Conservation (phyloP, 116 monocot species). For the Thalassia testudinum region DNA sequence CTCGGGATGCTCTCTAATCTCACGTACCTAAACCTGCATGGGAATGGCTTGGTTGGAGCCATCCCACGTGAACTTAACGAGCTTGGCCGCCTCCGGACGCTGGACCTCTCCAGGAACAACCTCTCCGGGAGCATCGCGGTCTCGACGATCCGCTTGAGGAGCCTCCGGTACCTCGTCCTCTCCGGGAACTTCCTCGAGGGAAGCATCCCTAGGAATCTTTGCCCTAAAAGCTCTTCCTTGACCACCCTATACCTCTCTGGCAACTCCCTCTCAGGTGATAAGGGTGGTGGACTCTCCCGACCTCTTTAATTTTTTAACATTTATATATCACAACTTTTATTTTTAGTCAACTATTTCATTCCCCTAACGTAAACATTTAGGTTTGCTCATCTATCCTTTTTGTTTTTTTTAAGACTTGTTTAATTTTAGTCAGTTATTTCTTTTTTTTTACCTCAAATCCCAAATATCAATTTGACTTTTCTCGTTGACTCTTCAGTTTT, state of each 20-base stretch:
- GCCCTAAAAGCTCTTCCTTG: conserved; percentile 3
- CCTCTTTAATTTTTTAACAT: too few relatives aligned
- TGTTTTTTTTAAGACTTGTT: too few relatives aligned
- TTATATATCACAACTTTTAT: too few relatives aligned
- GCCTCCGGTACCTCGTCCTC: conserved; percentile 53
- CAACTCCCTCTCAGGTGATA: conserved; percentile 5
- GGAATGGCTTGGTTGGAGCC: conserved; percentile 38
- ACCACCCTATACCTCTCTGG: conserved; percentile 5
- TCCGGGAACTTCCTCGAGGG: conserved; percentile 52
- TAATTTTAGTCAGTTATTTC: too few relatives aligned
- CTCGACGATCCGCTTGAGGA: conserved; percentile 35
- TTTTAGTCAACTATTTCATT: too few relatives aligned
- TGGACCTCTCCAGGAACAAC: conserved; percentile 68
- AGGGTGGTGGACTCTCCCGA: too few relatives aligned
- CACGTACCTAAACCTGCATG: conserved; percentile 47
- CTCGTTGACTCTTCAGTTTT: too few relatives aligned
- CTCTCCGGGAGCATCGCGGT: conserved; percentile 39
- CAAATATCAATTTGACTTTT: too few relatives aligned
- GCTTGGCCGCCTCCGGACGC: conserved; percentile 26
- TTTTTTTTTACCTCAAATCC: too few relatives aligned
- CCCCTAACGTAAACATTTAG: too few relatives aligned
- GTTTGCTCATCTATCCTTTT: too few relatives aligned
- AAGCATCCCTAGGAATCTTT: conserved; percentile 7
- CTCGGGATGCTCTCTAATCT: conserved; percentile 34
- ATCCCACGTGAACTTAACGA: conserved; percentile 60